These are phyloP conservation scores for Russula virescens DNA, from an alignment of 768 basidiomycete species.

Conservation along the genomic window DNA sequence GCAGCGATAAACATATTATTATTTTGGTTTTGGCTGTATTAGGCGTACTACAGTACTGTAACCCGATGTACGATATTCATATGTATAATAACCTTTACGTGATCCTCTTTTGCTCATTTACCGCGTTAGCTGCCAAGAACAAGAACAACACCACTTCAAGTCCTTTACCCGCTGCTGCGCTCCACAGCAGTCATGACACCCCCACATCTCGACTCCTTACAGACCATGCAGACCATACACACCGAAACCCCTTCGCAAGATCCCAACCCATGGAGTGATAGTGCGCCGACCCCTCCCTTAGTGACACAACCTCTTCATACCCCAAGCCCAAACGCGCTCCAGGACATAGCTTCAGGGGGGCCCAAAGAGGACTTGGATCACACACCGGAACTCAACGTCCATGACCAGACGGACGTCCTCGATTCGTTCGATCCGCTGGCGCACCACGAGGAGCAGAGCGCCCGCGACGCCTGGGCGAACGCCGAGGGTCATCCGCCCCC, in stretches of 20 bases:
- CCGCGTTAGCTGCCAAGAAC: too few relatives aligned
- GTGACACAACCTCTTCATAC: slow-evolving; percentile 1
- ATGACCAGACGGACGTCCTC: slow-evolving; percentile 34
- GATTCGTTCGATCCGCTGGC: slow-evolving; percentile 66
- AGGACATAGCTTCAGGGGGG: background rate
- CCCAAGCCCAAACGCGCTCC: slow-evolving; percentile 1
- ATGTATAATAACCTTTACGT: slow-evolving; percentile 7
- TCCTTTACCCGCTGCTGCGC: too few relatives aligned
- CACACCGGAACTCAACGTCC: background rate
- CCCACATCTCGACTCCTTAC: slow-evolving; percentile 3
- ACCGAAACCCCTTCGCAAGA: background rate
- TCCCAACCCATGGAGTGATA: slow-evolving; percentile 19
- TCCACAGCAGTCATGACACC: background rate
- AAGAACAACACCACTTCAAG: too few relatives aligned
- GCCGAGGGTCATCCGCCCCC: slow-evolving; percentile 62
- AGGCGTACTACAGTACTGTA: background rate
- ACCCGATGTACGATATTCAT: background rate
- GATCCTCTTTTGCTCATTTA: background rate
- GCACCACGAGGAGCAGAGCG: slow-evolving; percentile 50
- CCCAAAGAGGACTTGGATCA: background rate
- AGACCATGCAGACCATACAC: background rate
- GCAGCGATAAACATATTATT: background rate
- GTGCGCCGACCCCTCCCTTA: slow-evolving; percentile 1
- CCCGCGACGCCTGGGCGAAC: slow-evolving; percentile 58
- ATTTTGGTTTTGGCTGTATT: background rate